Conservation (phyloP, 1,284 basidiomycete genomes). For the Hortiboletus rubellus region DNA sequence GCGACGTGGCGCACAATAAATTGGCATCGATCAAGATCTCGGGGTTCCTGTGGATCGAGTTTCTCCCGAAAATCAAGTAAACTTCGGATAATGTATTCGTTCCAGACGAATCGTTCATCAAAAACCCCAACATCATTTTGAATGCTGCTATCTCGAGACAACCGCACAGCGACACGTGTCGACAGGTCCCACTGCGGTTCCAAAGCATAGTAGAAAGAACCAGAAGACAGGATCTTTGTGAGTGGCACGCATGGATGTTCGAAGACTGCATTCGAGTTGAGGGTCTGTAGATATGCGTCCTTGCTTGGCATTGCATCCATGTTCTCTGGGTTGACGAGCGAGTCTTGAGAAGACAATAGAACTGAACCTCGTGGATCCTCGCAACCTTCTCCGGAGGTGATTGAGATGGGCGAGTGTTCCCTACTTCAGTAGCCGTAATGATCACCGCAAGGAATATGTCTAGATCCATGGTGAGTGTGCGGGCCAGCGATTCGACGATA, state of each 20-base stretch:
- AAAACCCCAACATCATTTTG: slow-evolving; percentile 61
- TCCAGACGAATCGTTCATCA: slow-evolving; percentile 88
- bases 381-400: slow-evolving; percentile 60
- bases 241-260: slow-evolving; percentile 92
- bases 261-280: slow-evolving; percentile 49
- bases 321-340: slow-evolving; percentile 50
- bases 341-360: slow-evolving; percentile 64
- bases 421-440: slow-evolving; percentile 73
- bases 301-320: slow-evolving; percentile 47
- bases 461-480: slow-evolving; percentile 32
- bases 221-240: slow-evolving; percentile 88
- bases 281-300: slow-evolving; percentile 49
- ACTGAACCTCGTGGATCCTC: slow-evolving; percentile 76
- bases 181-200: slow-evolving; percentile 88
- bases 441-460: slow-evolving; percentile 81
- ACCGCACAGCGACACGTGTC: slow-evolving; percentile 68
- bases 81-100: slow-evolving; percentile 79
- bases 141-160: slow-evolving; percentile 51
- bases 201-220: slow-evolving; percentile 91
- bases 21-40: slow-evolving; percentile 73
- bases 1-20: slow-evolving; percentile 63
- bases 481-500: background rate
- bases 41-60: slow-evolving; percentile 65
- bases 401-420: slow-evolving; percentile 70
- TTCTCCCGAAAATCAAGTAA: slow-evolving; percentile 80